Conservation (phyloP, 2,329 filamentous ascomycete species). For the Colletotrichum paranaense region DNA sequence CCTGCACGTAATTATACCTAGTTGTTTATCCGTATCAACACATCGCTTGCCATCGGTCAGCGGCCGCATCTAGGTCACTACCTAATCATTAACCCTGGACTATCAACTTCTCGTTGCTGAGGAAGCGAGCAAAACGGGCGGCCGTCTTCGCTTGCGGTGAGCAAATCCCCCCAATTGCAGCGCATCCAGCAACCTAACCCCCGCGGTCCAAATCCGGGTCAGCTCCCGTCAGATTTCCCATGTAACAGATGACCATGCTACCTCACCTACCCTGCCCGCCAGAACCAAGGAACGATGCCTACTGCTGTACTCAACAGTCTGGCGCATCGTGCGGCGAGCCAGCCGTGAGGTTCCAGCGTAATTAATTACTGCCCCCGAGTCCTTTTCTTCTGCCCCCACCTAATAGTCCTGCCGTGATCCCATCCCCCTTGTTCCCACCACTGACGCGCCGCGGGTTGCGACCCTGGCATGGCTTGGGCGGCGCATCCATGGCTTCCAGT, state of each 20-base stretch:
- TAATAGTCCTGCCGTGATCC: neutral
- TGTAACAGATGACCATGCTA: neutral
- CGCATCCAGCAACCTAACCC: neutral
- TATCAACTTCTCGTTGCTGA: conserved; percentile 2
- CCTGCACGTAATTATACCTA: too few species aligned
- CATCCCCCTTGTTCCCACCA: conserved; percentile 25
- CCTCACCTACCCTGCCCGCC: neutral
- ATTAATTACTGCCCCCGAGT: neutral
- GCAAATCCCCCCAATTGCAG: neutral
- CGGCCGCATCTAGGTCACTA: neutral
- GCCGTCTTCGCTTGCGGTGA: conserved; percentile 20
- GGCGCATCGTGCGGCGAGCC: too few species aligned
- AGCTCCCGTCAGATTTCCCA: neutral
- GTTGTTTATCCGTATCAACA: neutral
- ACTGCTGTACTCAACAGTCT: too few species aligned
- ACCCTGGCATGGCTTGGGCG: conserved; percentile 12
- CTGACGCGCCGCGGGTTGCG: conserved; percentile 27
- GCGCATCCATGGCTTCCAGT: neutral
- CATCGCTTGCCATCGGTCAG: neutral
- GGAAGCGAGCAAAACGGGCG: neutral
- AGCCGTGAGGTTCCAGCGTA: too few species aligned
- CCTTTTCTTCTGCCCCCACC: neutral
- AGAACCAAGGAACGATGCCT: conserved; percentile 17
- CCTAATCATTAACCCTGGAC: neutral
- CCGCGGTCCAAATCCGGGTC: neutral